Evolutionary conservation across 2,329 filamentous ascomycete genomes (phyloP), one percentile per base, ranked within the genome.

Genomic region (Talaromyces amestolkiae): DNA sequence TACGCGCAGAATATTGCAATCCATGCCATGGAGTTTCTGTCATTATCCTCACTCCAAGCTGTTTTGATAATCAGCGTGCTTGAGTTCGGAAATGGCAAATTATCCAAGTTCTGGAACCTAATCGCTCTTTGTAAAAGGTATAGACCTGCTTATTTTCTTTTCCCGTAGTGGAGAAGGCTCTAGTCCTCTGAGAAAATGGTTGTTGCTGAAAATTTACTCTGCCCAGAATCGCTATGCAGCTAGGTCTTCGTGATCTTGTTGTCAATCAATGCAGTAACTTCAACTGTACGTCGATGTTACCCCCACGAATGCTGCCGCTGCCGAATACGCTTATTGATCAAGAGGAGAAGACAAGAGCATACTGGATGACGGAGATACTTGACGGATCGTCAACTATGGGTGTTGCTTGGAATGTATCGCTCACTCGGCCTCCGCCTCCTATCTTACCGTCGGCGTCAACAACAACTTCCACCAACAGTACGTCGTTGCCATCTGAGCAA

Each of bases 331-430:
- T 75, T 1, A 72, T 77, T 17, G 73, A 76, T 31, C 71, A 72
- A 35, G 75, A 78, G 68, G 76, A 77, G 64, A 69, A 70, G 37
- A 74, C 77, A 19, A 70, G 76, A 65, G 75, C 75, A 33, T 77
- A 75, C 64, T 77, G 76, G 75, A 77, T 77, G 75, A 74, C 72
- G 5, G 74, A 77, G 69, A 73, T 77, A 19, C 70, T 78, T 3
- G 76, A 78, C 59, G 72, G 71, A 33, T 72, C 75, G 22, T 75
- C 74, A 0, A 74, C 73, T 4, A 66, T 77, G 3, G 76, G 76
- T 13, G 73, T 72, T 27, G 69, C 71, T 45, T 74, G 73, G 72
- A 73, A 75, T 41, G 47, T 61, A 19, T 61, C 58, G 24, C 27
- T 60, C 10, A 39, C 63, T 17, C 47, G 51, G 9, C 63, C 66